Conservation (phyloP, 345 rosid genomes). For the Syzygium oleosum region DNA sequence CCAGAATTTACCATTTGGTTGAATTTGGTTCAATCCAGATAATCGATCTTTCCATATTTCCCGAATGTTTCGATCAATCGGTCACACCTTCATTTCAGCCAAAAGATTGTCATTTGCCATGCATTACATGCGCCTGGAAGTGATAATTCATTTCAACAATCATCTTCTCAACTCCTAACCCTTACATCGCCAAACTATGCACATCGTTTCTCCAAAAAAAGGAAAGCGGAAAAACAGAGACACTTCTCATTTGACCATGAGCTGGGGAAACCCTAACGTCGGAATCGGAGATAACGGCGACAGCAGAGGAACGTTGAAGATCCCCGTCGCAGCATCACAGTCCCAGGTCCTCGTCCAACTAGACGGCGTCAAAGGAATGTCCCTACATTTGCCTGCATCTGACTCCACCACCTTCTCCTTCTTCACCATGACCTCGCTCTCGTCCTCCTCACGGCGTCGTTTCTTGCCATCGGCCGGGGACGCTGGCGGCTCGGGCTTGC, state of each 20-base stretch:
- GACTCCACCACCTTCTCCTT: conserved; percentile 1
- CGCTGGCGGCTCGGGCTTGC: conserved; percentile 6
- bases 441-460: conserved; percentile 34
- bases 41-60: not conserved
- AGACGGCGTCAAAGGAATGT: conserved; percentile 30
- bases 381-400: conserved; percentile 15
- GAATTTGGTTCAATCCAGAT: not conserved
- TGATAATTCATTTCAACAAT: not conserved
- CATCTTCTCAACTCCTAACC: not conserved
- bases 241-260: conserved; percentile 10
- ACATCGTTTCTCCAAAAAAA: not conserved
- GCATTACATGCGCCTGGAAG: not conserved
- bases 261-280: conserved; percentile 14
- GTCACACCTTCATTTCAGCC: not conserved
- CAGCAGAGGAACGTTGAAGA: conserved; percentile 29
- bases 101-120: not conserved
- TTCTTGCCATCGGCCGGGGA: not conserved
- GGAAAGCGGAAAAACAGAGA: not conserved
- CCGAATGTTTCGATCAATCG: not conserved
- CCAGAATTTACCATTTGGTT: not conserved
- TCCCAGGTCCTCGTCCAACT: conserved; percentile 15
- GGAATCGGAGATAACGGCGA: conserved; percentile 56
- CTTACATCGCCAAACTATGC: not conserved
- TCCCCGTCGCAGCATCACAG: conserved; percentile 31
- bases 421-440: not conserved